A percentile compares a stretch with the other conserved stretches of the same genome.
These are phyloP conservation scores for Bassia scoparia DNA, from an alignment of 148 eudicot species.

Conservation along the genomic window DNA sequence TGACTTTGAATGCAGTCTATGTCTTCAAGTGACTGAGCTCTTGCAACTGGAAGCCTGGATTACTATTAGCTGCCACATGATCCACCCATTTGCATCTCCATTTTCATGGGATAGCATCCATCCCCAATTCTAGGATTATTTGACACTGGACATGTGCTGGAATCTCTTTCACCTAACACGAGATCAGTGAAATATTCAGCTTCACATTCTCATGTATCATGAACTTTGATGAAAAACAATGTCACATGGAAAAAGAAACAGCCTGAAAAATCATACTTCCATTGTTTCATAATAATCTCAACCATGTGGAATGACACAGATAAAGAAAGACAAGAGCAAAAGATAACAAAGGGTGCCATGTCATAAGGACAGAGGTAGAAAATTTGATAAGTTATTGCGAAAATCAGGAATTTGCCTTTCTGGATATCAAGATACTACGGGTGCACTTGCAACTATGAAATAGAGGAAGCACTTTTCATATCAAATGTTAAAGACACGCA, in stretches of 20 bases:
- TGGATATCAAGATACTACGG: too few relatives aligned
- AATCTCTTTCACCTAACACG: constrained; percentile 33
- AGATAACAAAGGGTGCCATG: too few relatives aligned
- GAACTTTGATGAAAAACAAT: not conserved
- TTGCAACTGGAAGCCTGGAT: constrained; percentile 34
- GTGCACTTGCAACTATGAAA: too few relatives aligned
- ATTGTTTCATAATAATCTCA: too few relatives aligned
- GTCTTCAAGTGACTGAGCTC: constrained; percentile 62
- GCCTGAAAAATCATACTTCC: not conserved
- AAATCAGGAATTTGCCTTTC: too few relatives aligned
- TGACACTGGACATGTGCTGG: constrained; percentile 19
- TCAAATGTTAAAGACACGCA: not conserved
- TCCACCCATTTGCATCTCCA: constrained; percentile 24
- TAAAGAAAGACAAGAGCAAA: too few relatives aligned
- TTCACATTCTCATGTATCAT: not conserved
- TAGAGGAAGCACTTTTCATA: not conserved
- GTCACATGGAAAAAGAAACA: not conserved
- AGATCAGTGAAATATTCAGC: not conserved
- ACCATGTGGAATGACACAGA: too few relatives aligned
- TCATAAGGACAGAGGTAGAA: too few relatives aligned
- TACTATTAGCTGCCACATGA: constrained; percentile 21
- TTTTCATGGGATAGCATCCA: constrained; percentile 16
- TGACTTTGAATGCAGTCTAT: constrained; percentile 55
- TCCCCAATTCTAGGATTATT: constrained; percentile 28
- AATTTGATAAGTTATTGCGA: too few relatives aligned